phyloP scores from a whole-genome alignment of 2,329 filamentous ascomycete genomes.

The Apiospora arundinis region DNA sequence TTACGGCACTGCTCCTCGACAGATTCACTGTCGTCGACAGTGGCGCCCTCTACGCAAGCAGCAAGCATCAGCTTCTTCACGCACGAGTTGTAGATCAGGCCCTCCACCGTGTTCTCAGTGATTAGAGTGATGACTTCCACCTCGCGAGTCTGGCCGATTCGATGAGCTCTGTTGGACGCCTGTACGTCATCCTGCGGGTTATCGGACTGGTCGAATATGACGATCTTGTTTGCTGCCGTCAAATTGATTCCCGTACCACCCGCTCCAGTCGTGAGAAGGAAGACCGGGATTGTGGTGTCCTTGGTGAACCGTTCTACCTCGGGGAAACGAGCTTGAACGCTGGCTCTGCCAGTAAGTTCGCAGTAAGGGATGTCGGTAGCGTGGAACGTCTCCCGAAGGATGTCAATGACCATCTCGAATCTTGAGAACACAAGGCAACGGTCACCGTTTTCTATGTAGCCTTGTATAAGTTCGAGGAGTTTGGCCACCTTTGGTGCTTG shows the following conservation, averaged over 20 bases:
- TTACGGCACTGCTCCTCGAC: constrained; percentile 41
- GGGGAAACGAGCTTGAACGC: constrained; percentile 81
- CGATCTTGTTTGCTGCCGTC: constrained; percentile 93
- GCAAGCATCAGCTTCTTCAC: constrained; percentile 93
- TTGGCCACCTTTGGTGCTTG: constrained; percentile 84
- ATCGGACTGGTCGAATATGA: constrained; percentile 97
- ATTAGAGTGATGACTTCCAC: constrained; percentile 92
- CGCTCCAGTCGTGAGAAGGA: constrained; percentile 90
- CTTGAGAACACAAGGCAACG: constrained; percentile 91
- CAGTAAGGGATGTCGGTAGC: constrained; percentile 77
- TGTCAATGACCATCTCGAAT: constrained; percentile 90
- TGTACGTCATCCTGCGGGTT: constrained; percentile 99
- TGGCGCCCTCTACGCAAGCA: constrained; percentile 56
- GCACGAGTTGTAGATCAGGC: constrained; percentile 89
- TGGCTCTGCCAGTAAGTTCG: constrained; percentile 85
- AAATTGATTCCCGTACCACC: constrained; percentile 98
- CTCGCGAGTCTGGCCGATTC: constrained; percentile 87
- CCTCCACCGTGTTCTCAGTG: constrained; percentile 83
- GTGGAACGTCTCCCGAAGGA: constrained; percentile 82
- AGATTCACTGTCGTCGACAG: constrained; percentile 58
- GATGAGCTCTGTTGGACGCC: constrained; percentile 94
- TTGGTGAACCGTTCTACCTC: constrained; percentile 87
- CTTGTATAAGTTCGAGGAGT: constrained; percentile 74
- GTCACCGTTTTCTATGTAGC: constrained; percentile 81
- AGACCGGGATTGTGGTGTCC: constrained; percentile 80